Base-by-base conservation (phyloP, 768 basidiomycete species). In the Suillus bovinus region DNA sequence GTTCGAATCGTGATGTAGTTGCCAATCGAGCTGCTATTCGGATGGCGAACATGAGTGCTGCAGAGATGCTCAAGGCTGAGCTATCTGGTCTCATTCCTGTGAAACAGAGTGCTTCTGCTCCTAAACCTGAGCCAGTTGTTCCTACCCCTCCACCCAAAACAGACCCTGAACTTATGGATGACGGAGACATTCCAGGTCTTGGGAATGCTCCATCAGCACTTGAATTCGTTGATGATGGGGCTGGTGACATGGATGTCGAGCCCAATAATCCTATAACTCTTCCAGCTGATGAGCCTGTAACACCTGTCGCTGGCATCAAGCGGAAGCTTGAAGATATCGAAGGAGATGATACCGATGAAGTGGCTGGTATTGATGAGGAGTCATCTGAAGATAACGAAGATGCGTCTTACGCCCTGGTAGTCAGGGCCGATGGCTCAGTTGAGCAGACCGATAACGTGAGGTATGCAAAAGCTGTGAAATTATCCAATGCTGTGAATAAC, bases 11-110 rank as follows among this genome's bases (percentile, higher is more conserved):
- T 60, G 93, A 95, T 74, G 86, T 96, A 63, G 94, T 96, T 33
- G 89, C 89, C 55, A 96, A 96, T 74, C 86, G 94, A 46, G 85
- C 86, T 65, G 93, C 91, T 29, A 93, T 97, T 66, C 87, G 96
- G 63, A 88, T 96, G 85, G 96, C 96, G 33, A 99, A 99, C 72
- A 86, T 99, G 87, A 93, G 87, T 79, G 96, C 96, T 50, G 96
- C 96, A 60, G 93, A 99, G 73, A 85, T 89, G 74, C 81, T 99
- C 69, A 96, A 93, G 77, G 94, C 93, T 58, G 93, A 98, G 76
- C 76, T 98, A 66, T 84, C 88, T 66, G 85, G 86, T 24, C 71
- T 80, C 50, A 66, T 75, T 59, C 78, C 82, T 14, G 72, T 79
- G 57, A 81, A 79, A 67, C 67, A 75, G 16, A 72, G 75, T 24